These are phyloP conservation scores for Ustilago trichophora DNA, from an alignment of 1,284 basidiomycete species.

Conservation along the genomic window DNA sequence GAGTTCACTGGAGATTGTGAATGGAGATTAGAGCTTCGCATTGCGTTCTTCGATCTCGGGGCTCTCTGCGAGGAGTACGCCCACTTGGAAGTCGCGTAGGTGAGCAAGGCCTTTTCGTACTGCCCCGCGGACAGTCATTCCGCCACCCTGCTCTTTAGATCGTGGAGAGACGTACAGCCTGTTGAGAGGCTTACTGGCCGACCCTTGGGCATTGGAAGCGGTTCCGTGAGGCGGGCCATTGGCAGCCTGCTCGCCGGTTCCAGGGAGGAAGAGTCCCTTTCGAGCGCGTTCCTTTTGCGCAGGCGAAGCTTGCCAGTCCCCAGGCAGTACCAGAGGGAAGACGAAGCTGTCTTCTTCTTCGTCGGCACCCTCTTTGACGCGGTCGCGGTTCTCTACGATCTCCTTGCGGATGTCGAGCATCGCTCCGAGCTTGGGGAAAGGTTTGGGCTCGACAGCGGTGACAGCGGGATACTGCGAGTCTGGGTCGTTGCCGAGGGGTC, in stretches of 20 bases:
- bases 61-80: constrained; percentile 27
- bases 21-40: constrained; percentile 12
- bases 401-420: constrained; percentile 35
- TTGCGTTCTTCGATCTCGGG: background rate
- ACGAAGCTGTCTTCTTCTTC: constrained; percentile 44
- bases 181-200: constrained; percentile 34
- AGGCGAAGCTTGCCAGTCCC: constrained; percentile 50
- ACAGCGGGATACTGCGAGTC: constrained; percentile 27
- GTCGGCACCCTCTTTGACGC: background rate
- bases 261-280: constrained; percentile 22
- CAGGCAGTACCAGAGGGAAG: constrained; percentile 58
- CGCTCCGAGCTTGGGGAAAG: constrained; percentile 39
- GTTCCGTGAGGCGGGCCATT: background rate
- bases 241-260: constrained; percentile 7
- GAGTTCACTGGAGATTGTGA: no score
- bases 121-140: constrained; percentile 52
- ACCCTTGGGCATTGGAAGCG: background rate
- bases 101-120: constrained; percentile 38
- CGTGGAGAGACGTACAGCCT: constrained; percentile 57
- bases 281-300: constrained; percentile 35
- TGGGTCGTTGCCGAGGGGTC: constrained; percentile 20
- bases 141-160: constrained; percentile 45
- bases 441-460: constrained; percentile 50
- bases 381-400: constrained; percentile 20
- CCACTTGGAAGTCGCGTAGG: constrained; percentile 51